Percentiles rank a stretch among this genome's conserved stretches.
Evolutionary conservation across 768 basidiomycete genomes (phyloP).

Genomic region (Tricholomella constricta): DNA sequence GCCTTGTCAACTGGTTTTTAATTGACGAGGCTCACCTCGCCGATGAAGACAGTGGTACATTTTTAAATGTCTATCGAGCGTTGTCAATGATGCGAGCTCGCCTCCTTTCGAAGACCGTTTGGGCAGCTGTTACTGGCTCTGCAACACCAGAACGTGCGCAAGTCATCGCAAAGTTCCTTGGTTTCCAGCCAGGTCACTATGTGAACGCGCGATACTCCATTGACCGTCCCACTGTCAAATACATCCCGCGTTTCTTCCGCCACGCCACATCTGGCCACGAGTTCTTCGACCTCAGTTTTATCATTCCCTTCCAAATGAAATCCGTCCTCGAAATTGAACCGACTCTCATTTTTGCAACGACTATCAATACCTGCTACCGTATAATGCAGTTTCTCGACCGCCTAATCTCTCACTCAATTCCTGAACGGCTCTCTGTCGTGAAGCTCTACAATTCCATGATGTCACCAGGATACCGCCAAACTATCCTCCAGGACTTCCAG

Average conservation of each 20-base stretch:
- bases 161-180: slow-evolving; percentile 10
- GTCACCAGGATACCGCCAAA: too few species aligned
- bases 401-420: background rate
- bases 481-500: too few species aligned
- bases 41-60: background rate
- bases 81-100: slow-evolving; percentile 6
- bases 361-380: background rate
- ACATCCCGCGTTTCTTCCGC: background rate
- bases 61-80: background rate
- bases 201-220: slow-evolving; percentile 15
- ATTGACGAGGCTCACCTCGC: background rate
- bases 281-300: background rate
- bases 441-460: too few species aligned
- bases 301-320: background rate
- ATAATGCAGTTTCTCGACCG: background rate
- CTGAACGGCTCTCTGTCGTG: too few species aligned
- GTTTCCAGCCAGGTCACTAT: slow-evolving; percentile 12
- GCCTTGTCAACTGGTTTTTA: background rate
- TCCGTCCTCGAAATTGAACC: background rate
- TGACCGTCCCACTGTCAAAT: slow-evolving; percentile 1
- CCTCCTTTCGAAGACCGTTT: slow-evolving; percentile 14
- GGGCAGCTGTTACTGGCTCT: slow-evolving; percentile 16
- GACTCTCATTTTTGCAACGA: background rate
- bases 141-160: slow-evolving; percentile 5
- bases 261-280: background rate